Base-by-base conservation (phyloP, 148 eudicot species). In the Pouteria glomerata region DNA sequence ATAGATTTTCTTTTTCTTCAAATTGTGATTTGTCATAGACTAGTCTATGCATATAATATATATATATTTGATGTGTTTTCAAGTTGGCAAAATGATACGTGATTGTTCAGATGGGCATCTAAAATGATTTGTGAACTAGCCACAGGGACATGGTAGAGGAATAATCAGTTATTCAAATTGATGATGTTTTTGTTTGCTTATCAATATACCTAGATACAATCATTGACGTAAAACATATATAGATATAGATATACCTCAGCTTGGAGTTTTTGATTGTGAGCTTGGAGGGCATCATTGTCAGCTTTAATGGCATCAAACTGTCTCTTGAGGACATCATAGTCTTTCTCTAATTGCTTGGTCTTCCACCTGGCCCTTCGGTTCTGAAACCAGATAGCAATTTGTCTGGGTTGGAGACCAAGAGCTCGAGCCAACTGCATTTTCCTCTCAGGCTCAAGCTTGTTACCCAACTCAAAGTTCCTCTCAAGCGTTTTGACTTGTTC, bases 341-440 rank as follows among this genome's bases (percentile, higher is more conserved):
- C 99, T 65, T 85, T 95, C 82, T 95, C 99, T 48, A 95, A 73
- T 62, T 95, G 99, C 82, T 95, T 95, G 4, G 99, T 95, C 71
- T 95, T 95, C 93, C 99, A 95, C 31, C 99, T 81, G 1, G 99
- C 99, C 74, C 99, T 84, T 44, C 99, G 80, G 39, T 95, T 95
- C 67, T 95, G 99, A 51, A 95, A 95, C 99, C 99, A 95, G 37
- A 95, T 92, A 0, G 99, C 99, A 56, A 95, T 80, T 60, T 95
- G 99, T 48, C 97, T 90, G 0, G 99, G 99, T 66, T 95, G 97
- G 4, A 95, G 84, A 1, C 96, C 96, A 74, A 95, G 96, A 33
- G 94, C 94, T 44, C 89, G 85, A 64, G 97, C 97, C 68, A 95
- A 71, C 85, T 95, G 96, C 85, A 95, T 79, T 85, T 95, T 95